A percentile compares a stretch with the other conserved stretches of the same genome.
phyloP scores from a whole-genome alignment of 2,329 filamentous ascomycete species.

The Chaetothyriales sp. region DNA sequence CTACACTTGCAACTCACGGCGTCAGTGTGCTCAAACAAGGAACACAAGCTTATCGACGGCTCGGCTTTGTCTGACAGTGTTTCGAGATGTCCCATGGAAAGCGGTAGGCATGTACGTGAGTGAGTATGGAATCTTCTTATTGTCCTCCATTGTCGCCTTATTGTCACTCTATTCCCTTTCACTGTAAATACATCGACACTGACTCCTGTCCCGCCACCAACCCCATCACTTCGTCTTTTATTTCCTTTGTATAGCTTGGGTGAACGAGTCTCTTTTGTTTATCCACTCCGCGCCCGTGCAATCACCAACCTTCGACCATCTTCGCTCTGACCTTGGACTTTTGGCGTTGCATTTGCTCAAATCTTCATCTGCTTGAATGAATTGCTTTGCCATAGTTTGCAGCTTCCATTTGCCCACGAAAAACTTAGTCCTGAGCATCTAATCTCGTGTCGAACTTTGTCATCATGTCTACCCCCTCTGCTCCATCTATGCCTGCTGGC shows the following conservation, averaged over 20 bases:
- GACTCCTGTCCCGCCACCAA: background rate
- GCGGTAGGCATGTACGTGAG: background rate
- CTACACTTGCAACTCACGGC: background rate
- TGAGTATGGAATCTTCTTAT: background rate
- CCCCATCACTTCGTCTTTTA: background rate
- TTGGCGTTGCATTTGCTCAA: background rate
- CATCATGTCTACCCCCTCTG: slow-evolving; percentile 22
- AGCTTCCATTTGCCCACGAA: background rate
- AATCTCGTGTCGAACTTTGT: slow-evolving; percentile 7
- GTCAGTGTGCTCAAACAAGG: background rate
- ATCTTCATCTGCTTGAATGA: slow-evolving; percentile 4
- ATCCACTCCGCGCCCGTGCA: slow-evolving; percentile 2
- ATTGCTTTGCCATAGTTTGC: background rate
- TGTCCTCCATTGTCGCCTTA: background rate
- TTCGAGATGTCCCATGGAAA: background rate
- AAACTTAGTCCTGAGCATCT: slow-evolving; percentile 13
- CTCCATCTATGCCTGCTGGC: slow-evolving; percentile 44
- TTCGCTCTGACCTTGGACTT: slow-evolving; percentile 1
- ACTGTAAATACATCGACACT: background rate
- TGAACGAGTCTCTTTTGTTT: slow-evolving; percentile 8
- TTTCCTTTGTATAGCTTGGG: slow-evolving; percentile 7
- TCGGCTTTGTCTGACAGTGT: background rate
- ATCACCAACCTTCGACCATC: slow-evolving; percentile 1
- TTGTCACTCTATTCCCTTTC: background rate
- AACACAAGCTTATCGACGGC: background rate